A percentile compares a stretch with the other conserved stretches of the same genome.
Conservation (phyloP, 768 basidiomycete species). For the Russula dissimulans region DNA sequence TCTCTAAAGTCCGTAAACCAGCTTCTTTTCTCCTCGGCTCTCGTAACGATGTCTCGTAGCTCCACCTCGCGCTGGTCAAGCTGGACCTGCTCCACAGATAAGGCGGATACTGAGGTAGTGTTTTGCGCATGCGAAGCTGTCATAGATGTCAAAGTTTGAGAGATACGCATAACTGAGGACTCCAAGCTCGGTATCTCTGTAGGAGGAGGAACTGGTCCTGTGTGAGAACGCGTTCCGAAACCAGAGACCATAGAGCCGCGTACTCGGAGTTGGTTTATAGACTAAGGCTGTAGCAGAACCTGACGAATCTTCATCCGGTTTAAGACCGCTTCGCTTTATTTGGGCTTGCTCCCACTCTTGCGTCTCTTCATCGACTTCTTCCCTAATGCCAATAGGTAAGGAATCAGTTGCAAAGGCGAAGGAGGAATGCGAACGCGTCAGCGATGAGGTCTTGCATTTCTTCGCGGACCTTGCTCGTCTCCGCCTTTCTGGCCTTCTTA, state of each 20-base stretch:
- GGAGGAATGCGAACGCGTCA: conserved; percentile 51
- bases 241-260: conserved; percentile 16
- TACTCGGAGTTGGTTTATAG: conserved; percentile 71
- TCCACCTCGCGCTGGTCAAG: conserved; percentile 62
- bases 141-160: conserved; percentile 48
- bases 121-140: conserved; percentile 61
- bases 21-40: conserved; percentile 66
- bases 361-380: conserved; percentile 78
- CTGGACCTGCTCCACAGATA: conserved; percentile 55
- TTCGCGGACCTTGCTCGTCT: conserved; percentile 55
- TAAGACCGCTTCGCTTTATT: conserved; percentile 62
- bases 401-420: not conserved
- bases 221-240: conserved; percentile 11
- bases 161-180: conserved; percentile 50
- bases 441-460: conserved; percentile 74
- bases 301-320: conserved; percentile 30
- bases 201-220: conserved; percentile 49
- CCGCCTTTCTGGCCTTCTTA: conserved; percentile 68
- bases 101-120: conserved; percentile 42
- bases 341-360: conserved; percentile 83
- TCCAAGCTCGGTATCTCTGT: conserved; percentile 57
- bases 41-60: conserved; percentile 63
- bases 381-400: conserved; percentile 31
- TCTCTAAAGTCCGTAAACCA: conserved; percentile 76
- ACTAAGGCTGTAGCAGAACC: conserved; percentile 38